Conservation (phyloP, 106 monocot species). For the Acanthochlamys bracteata region DNA sequence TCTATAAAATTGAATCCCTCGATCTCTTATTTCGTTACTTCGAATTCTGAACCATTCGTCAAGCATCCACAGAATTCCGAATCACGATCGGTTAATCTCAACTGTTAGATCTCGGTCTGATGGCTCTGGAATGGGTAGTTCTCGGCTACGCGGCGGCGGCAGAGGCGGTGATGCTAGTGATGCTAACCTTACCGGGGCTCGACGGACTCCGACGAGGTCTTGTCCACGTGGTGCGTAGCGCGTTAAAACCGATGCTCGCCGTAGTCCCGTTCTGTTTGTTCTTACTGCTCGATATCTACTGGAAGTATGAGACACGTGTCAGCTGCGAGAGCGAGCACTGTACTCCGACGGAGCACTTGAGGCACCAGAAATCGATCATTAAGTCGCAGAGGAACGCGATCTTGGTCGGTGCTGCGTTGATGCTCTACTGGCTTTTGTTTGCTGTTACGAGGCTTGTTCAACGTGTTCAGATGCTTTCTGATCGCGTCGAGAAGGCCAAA, state of each 20-base stretch:
- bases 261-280: conserved; percentile 79
- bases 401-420: conserved; percentile 56
- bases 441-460: conserved; percentile 46
- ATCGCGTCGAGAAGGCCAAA: conserved; percentile 61
- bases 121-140: conserved; percentile 91
- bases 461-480: conserved; percentile 34
- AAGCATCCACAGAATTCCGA: too few species aligned
- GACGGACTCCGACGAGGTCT: conserved; percentile 51
- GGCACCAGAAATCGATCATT: conserved; percentile 71
- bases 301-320: conserved; percentile 79
- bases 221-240: conserved; percentile 38
- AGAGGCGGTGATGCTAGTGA: conserved; percentile 75
- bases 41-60: too few species aligned
- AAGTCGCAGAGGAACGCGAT: conserved; percentile 82
- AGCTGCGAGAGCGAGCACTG: conserved; percentile 58
- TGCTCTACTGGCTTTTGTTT: conserved; percentile 78
- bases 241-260: conserved; percentile 65
- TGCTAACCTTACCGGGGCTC: conserved; percentile 67
- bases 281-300: conserved; percentile 72
- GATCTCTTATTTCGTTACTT: too few species aligned
- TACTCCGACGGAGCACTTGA: conserved; percentile 57
- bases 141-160: conserved; percentile 67
- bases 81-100: too few species aligned
- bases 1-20: too few species aligned
- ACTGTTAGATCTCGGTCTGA: conserved; percentile 9